Percentiles rank a stretch among this genome's conserved stretches.
Evolutionary conservation across 306 rosid genomes (phyloP).

Genomic region (Rosa chinensis): DNA sequence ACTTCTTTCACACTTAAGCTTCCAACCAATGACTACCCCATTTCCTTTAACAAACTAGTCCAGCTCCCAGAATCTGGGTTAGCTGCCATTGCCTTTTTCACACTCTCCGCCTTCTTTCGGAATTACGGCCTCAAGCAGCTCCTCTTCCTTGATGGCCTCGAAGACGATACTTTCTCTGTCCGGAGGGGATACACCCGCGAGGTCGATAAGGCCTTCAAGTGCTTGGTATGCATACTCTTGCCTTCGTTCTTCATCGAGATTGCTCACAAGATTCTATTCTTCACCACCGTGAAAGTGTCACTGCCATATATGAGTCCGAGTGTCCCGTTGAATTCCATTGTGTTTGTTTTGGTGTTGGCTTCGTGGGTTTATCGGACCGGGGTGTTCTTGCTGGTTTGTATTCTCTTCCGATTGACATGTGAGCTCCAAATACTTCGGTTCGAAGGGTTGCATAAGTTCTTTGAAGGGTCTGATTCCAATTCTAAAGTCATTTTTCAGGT

Average conservation of each 20-base stretch:
- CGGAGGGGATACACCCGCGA: slow-evolving; percentile 53
- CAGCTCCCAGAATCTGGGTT: slow-evolving; percentile 74
- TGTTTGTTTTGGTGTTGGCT: slow-evolving; percentile 47
- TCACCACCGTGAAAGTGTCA: slow-evolving; percentile 49
- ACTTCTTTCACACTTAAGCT: slow-evolving; percentile 36
- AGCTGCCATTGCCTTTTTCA: slow-evolving; percentile 63
- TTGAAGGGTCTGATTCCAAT: slow-evolving; percentile 57
- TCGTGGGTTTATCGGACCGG: slow-evolving; percentile 86
- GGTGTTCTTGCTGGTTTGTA: slow-evolving; percentile 75
- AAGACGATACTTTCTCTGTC: slow-evolving; percentile 50
- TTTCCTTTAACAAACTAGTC: slow-evolving; percentile 67
- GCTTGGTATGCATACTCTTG: slow-evolving; percentile 53
- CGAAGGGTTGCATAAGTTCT: slow-evolving; percentile 69
- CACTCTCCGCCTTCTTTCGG: slow-evolving; percentile 61
- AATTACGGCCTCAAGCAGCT: slow-evolving; percentile 67
- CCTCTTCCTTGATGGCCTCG: slow-evolving; percentile 60
- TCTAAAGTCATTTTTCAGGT: slow-evolving; percentile 43
- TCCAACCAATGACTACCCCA: slow-evolving; percentile 47
- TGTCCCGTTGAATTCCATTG: slow-evolving; percentile 46
- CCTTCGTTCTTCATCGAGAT: slow-evolving; percentile 75
- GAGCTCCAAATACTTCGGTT: slow-evolving; percentile 83
- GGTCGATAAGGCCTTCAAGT: slow-evolving; percentile 69
- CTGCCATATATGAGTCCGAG: slow-evolving; percentile 34
- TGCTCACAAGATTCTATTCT: slow-evolving; percentile 65
- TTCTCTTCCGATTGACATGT: slow-evolving; percentile 73